These are phyloP conservation scores for Penicillium daleae DNA, from an alignment of 495 filamentous ascomycete genomes.

Conservation along the genomic window DNA sequence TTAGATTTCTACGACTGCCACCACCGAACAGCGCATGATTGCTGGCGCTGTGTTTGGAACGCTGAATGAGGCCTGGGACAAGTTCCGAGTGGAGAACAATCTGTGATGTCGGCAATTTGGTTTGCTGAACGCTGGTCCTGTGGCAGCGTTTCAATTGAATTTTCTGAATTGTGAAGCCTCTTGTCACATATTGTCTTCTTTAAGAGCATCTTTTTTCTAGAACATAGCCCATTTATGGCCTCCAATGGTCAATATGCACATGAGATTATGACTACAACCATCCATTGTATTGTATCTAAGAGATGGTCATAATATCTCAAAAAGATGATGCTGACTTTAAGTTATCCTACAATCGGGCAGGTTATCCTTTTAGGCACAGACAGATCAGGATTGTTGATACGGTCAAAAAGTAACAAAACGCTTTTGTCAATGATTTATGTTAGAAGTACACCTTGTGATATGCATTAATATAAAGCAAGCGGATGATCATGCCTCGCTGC, in stretches of 20 bases:
- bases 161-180: neutral
- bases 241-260: conserved; percentile 7
- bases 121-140: conserved; percentile 2
- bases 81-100: conserved; percentile 89
- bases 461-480: conserved; percentile 6
- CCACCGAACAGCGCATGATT: conserved; percentile 94
- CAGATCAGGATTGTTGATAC: neutral
- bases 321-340: too few relatives aligned
- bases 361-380: neutral
- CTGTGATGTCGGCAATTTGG: conserved; percentile 28
- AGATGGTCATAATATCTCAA: too few relatives aligned
- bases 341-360: neutral
- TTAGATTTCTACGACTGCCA: conserved; percentile 83
- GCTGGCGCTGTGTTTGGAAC: conserved; percentile 87
- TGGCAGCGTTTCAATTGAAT: conserved; percentile 2
- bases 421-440: conserved; percentile 12
- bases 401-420: neutral
- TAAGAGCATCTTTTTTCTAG: conserved; percentile 8
- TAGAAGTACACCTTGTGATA: conserved; percentile 19
- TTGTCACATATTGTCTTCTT: neutral
- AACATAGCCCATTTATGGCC: conserved; percentile 13
- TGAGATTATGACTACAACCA: conserved; percentile 9
- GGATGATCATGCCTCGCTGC: conserved; percentile 19
- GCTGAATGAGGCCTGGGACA: conserved; percentile 98
- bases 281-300: neutral